Percentiles rank a stretch among this genome's conserved stretches.
These are phyloP conservation scores for Russula sp. DNA, from an alignment of 768 basidiomycete genomes.

Conservation along the genomic window DNA sequence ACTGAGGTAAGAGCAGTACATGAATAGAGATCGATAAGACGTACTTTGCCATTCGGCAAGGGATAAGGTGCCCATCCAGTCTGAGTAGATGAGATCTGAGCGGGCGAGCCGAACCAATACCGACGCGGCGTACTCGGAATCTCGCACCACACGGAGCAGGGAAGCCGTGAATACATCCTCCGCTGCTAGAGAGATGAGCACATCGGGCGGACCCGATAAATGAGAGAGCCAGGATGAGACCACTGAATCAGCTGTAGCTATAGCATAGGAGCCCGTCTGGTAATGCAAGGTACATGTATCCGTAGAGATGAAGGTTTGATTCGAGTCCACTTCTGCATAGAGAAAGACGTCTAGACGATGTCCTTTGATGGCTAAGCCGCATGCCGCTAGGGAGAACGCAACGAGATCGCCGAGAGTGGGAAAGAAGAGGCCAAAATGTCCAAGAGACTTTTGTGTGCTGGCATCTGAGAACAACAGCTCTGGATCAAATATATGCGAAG, in stretches of 20 bases:
- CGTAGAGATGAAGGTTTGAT: slow-evolving; percentile 12
- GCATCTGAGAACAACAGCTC: not conserved
- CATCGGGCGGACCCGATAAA: slow-evolving; percentile 24
- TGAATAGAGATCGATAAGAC: slow-evolving; percentile 19
- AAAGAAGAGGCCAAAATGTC: slow-evolving; percentile 18
- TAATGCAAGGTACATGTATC: slow-evolving; percentile 11
- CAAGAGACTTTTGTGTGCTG: not conserved
- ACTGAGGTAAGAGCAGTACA: slow-evolving; percentile 19
- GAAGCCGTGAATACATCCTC: slow-evolving; percentile 9
- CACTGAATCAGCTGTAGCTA: not conserved
- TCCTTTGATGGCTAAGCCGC: slow-evolving; percentile 14
- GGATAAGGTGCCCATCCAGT: slow-evolving; percentile 59
- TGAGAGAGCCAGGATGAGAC: slow-evolving; percentile 23
- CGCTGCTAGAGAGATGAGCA: slow-evolving; percentile 16
- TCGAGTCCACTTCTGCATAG: slow-evolving; percentile 9
- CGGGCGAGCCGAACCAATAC: slow-evolving; percentile 42
- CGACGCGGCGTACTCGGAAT: slow-evolving; percentile 17
- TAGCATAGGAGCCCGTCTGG: slow-evolving; percentile 1
- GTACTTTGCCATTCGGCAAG: slow-evolving; percentile 55
- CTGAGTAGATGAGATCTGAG: slow-evolving; percentile 43
- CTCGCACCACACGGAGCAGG: not conserved
- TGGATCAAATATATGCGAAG: not conserved
- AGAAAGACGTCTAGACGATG: slow-evolving; percentile 20
- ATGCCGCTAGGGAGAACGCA: slow-evolving; percentile 20
- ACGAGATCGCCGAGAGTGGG: slow-evolving; percentile 16